Base-by-base conservation (phyloP, 352 stramenopile genomes). In the Phytophthora pinifolia region DNA sequence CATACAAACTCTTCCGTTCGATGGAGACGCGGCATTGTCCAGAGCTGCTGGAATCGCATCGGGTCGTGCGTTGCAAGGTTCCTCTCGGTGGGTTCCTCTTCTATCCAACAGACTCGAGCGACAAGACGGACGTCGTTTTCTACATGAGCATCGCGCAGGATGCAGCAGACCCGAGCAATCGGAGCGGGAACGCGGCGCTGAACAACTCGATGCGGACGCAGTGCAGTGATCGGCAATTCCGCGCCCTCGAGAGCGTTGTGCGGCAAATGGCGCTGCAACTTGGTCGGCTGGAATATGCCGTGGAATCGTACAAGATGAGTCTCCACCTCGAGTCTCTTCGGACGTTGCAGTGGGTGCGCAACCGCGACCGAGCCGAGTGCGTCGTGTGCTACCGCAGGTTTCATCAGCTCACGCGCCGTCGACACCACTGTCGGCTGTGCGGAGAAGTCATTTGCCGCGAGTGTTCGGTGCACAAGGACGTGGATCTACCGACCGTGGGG, bases 361-460 rank as follows among this genome's bases (percentile, higher is more conserved):
- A 91, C 44, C 68, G 62, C 0, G 67, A 81, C 30, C 54, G 76
- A 41, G 41, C 39, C 9, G 66, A 86, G 67, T 93, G 83, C 50
- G 63, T 71, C 9, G 63, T 86, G 12, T 93, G 83, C 54, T 85
- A 59, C 25, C 71, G 81, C 8, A 71, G 74, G 14, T 94, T 94
- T 54, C 70, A 88, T 34, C 76, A 83, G 38, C 61, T 89, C 36
- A 74, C 73, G 14, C 75, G 82, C 14, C 73, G 83, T 29, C 70
- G 79, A 27, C 83, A 90, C 47, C 81, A 90, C 55, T 94, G 83
- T n/a, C 79, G 78, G 4, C 53, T 89, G 10, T 94, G 83, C 45
- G 75, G 77, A 50, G 77, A 90, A 42, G 70, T 90, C 17, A 88
- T 93, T 41, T 93, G 83, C 44, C 73, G 77, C 1, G 67, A 86